A percentile compares a stretch with the other conserved stretches of the same genome.
Conservation (phyloP, 2,329 filamentous ascomycete species). For the Thelonectria discophora region DNA sequence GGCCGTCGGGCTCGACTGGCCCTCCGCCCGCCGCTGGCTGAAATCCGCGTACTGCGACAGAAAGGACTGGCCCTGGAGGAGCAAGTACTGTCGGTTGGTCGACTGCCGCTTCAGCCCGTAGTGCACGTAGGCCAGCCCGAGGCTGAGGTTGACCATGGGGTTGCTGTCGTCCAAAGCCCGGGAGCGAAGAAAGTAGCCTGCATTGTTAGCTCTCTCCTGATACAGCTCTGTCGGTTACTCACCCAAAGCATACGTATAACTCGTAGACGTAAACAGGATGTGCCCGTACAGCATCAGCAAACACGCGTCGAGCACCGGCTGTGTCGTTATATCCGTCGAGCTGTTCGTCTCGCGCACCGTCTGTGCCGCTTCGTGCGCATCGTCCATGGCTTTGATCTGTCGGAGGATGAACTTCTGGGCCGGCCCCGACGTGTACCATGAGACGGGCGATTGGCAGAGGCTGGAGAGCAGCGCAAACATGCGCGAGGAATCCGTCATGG, state of each 20-base stretch:
- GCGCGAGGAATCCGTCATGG: conserved; percentile 84
- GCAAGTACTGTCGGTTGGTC: conserved; percentile 87
- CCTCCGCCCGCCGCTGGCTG: not conserved
- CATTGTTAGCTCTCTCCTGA: conserved; percentile 3
- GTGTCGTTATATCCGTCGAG: conserved; percentile 10
- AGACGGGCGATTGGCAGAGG: conserved; percentile 75
- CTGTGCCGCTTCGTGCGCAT: conserved; percentile 56
- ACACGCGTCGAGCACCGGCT: conserved; percentile 71
- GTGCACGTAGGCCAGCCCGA: conserved; percentile 87
- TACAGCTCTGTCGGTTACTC: conserved; percentile 37
- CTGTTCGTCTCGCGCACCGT: conserved; percentile 34
- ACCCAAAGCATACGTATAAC: conserved; percentile 84
- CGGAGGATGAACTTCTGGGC: conserved; percentile 91
- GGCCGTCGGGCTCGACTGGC: conserved; percentile 8
- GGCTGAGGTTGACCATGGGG: conserved; percentile 79
- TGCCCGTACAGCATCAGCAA: conserved; percentile 91
- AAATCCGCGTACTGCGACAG: conserved; percentile 57
- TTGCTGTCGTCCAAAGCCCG: conserved; percentile 79
- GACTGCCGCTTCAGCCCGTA: conserved; percentile 88
- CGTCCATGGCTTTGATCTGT: conserved; percentile 90
- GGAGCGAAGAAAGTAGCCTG: conserved; percentile 84
- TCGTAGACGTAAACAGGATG: conserved; percentile 84
- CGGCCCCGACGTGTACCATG: conserved; percentile 81
- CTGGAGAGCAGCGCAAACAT: conserved; percentile 83
- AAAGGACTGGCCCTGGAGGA: conserved; percentile 86